phyloP scores from a whole-genome alignment of 2,329 filamentous ascomycete genomes.

The Phialemoniopsis sp. region DNA sequence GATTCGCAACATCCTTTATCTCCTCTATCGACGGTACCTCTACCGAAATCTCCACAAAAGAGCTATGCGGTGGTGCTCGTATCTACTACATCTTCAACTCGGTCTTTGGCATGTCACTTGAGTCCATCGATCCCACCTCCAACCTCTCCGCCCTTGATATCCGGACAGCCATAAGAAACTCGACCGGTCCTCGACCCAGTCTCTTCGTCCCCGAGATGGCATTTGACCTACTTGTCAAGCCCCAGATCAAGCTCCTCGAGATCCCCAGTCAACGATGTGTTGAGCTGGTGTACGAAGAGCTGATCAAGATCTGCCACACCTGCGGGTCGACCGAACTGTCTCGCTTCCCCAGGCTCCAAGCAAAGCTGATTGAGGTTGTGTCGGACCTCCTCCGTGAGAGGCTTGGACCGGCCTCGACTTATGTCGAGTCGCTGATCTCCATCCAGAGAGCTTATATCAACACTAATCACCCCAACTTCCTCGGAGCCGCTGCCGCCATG shows the following conservation, averaged over 20 bases:
- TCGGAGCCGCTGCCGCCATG: constrained; percentile 95
- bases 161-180: constrained; percentile 95
- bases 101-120: constrained; percentile 93
- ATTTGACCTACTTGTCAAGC: constrained; percentile 95
- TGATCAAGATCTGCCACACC: constrained; percentile 99
- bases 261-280: constrained; percentile 94
- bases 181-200: constrained; percentile 90
- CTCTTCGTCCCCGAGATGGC: constrained; percentile 97
- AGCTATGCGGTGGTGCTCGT: constrained; percentile 87
- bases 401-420: constrained; percentile 80
- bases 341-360: constrained; percentile 87
- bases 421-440: constrained; percentile 94
- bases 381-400: constrained; percentile 92
- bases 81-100: constrained; percentile 99
- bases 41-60: constrained; percentile 97
- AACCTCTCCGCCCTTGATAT: constrained; percentile 95
- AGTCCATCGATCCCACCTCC: constrained; percentile 92
- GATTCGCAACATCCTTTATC: constrained; percentile 96
- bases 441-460: constrained; percentile 99
- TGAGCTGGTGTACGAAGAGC: constrained; percentile 95
- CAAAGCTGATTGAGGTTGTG: constrained; percentile 95
- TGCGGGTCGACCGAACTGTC: constrained; percentile 93
- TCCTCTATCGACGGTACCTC: constrained; percentile 98
- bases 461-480: constrained; percentile 98
- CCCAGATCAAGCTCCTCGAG: constrained; percentile 95